Evolutionary conservation across 257 asterid species (phyloP), one percentile per base, ranked within the genome.

Genomic region (Salvia hispanica): DNA sequence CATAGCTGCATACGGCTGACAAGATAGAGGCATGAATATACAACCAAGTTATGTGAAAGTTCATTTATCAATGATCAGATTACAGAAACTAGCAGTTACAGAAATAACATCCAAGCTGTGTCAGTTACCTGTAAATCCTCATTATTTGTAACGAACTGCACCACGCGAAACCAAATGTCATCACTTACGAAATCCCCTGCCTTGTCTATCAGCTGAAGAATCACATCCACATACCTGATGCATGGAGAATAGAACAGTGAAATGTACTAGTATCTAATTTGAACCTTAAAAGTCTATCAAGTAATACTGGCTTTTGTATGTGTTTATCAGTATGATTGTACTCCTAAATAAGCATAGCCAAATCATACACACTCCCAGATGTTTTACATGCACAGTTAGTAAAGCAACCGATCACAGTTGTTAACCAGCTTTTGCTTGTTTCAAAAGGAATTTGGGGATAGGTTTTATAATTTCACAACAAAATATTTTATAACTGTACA

Each of bases 111-210:
- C 61, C 60, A 31, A 48, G 45, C 61, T 39, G 73, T 56, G 77
- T 62, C n/a, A 53, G 44, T 58, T 69, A 89, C 96, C 95, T 89
- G 98, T 71, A 92, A 83, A 79, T 92, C 98, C 84, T 89, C 98
- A 14, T 92, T 89, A 80, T 92, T 89, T 47, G 96, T 89, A 59
- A 92, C 98, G 58, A 92, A 92, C 79, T 89, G 98, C 80, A 92
- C 98, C 40, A 92, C 98, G 51, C 98, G 98, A 71, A 92, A 92
- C 98, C 98, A 92, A 64, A 92, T 92, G 80, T 89, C 98, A 79
- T 92, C 98, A 81, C 96, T 87, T 79, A 92, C 98, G 21, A 92
- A 92, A 76, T 92, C 98, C 67, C 98, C 96, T 16, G 98, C 98
- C 87, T 92, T 92, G 85, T 92, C 98, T 82, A 92, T 92, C 86